Percentiles rank a stretch among this genome's conserved stretches.
phyloP scores from a whole-genome alignment of 78 protist genomes.

The Protostelium mycophagum region DNA sequence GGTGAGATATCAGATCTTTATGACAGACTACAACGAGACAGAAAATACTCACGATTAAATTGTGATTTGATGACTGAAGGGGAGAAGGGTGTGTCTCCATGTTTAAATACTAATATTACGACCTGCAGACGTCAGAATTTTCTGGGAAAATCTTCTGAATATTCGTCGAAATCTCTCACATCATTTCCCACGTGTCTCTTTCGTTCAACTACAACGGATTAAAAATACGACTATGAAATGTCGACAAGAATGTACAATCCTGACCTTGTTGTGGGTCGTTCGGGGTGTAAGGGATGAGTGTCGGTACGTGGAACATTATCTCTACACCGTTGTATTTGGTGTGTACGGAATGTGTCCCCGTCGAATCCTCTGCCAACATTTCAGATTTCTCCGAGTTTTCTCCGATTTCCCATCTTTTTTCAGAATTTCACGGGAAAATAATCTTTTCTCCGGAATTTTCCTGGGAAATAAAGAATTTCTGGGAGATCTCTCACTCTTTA shows the following conservation, averaged over 20 bases:
- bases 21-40: neutral
- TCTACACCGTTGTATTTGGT: conserved; percentile 37
- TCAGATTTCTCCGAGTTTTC: neutral
- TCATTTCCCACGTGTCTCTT: conserved; percentile 61
- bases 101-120: conserved; percentile 49
- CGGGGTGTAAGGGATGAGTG: conserved; percentile 66
- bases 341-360: conserved; percentile 74
- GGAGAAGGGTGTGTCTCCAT: conserved; percentile 29
- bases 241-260: neutral
- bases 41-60: conserved; percentile 37
- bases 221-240: neutral
- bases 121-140: neutral
- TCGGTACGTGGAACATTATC: conserved; percentile 79
- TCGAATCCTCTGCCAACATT: conserved; percentile 13
- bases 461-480: neutral
- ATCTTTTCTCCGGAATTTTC: too few species aligned
- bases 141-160: too few species aligned
- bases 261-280: conserved; percentile 63
- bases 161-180: neutral
- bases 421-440: conserved; percentile 7
- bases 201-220: conserved; percentile 8
- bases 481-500: conserved; percentile 9
- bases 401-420: neutral
- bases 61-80: conserved; percentile 52
- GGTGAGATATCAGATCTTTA: neutral